These are phyloP conservation scores for Colletotrichum salicis DNA, from an alignment of 2,329 filamentous ascomycete species.

Conservation along the genomic window DNA sequence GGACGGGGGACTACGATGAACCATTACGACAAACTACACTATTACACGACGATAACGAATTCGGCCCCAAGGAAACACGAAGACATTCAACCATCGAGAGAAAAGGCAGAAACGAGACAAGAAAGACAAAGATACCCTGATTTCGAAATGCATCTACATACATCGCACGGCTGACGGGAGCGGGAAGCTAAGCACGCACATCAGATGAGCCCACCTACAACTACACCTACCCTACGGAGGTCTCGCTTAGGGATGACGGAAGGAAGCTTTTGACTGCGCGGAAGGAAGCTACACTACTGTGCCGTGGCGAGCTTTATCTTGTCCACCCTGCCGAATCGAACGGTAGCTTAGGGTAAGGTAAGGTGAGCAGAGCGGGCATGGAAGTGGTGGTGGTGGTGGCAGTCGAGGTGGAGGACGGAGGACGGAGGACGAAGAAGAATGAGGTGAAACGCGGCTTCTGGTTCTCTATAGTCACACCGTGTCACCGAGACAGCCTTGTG, in stretches of 20 bases:
- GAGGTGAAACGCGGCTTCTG: background rate
- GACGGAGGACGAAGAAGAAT: background rate
- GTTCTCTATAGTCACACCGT: background rate
- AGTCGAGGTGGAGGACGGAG: background rate
- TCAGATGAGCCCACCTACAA: background rate
- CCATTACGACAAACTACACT: background rate
- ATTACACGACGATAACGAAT: conserved; percentile 4
- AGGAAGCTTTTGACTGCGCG: background rate
- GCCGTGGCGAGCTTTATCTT: background rate
- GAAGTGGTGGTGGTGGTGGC: background rate
- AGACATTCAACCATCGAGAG: background rate
- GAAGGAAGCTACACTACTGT: background rate
- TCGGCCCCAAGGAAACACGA: background rate
- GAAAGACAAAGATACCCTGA: conserved; percentile 11
- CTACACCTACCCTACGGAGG: background rate
- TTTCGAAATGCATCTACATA: background rate
- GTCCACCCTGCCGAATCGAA: background rate
- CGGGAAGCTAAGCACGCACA: background rate
- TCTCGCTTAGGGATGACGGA: background rate
- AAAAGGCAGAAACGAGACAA: background rate
- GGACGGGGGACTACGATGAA: background rate
- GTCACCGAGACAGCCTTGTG: conserved; percentile 21
- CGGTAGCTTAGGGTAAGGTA: background rate
- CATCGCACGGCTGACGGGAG: conserved; percentile 10
- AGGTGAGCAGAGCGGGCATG: background rate